phyloP scores from a whole-genome alignment of 179 eudicot genomes.

The Silene noctiflora region DNA sequence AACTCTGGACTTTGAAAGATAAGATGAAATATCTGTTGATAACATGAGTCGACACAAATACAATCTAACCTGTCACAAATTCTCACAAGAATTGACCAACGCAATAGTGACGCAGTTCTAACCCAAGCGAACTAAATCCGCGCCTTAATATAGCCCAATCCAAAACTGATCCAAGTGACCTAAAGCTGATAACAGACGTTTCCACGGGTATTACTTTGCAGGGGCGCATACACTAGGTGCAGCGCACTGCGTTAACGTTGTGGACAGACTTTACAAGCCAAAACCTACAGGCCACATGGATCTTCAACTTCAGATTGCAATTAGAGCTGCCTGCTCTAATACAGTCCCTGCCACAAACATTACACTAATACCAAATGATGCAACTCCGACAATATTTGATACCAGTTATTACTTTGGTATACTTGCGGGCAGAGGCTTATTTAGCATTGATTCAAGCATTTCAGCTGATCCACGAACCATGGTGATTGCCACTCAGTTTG shows the following conservation, averaged over 20 bases:
- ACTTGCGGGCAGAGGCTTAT: constrained; percentile 37
- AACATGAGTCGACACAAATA: neutral
- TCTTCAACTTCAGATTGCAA: constrained; percentile 12
- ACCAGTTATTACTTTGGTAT: constrained; percentile 39
- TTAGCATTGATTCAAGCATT: constrained; percentile 40
- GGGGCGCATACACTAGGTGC: constrained; percentile 64
- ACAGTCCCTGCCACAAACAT: constrained; percentile 25
- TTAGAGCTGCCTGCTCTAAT: constrained; percentile 40
- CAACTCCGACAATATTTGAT: constrained; percentile 43
- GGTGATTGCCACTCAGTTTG: constrained; percentile 34
- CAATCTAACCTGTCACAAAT: neutral
- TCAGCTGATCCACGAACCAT: constrained; percentile 40
- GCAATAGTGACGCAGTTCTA: neutral
- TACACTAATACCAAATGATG: constrained; percentile 38
- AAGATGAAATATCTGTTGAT: neutral
- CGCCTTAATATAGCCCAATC: neutral
- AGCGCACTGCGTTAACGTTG: constrained; percentile 52
- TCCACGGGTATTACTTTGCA: constrained; percentile 13
- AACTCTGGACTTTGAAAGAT: neutral
- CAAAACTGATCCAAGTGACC: neutral
- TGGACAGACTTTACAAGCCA: constrained; percentile 32
- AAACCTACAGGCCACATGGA: constrained; percentile 22
- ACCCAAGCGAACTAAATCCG: no score
- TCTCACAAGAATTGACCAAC: neutral
- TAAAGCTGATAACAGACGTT: neutral